Conservation (phyloP, 2,329 filamentous ascomycete genomes). For the Aquanectria penicillioides region DNA sequence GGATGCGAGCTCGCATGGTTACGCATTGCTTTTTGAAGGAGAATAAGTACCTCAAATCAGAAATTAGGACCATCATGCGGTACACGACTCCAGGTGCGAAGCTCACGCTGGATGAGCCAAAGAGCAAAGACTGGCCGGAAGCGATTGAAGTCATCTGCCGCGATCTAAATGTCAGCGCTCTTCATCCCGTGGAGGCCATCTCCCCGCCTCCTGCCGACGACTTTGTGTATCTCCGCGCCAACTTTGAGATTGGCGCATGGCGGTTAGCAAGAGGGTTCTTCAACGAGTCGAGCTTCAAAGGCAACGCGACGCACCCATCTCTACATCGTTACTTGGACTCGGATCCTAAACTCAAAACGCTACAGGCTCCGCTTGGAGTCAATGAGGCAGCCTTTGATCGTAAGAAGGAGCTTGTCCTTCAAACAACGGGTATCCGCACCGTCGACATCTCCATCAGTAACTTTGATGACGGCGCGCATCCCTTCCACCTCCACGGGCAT, state of each 20-base stretch:
- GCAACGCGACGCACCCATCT: constrained; percentile 48
- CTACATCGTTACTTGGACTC: constrained; percentile 49
- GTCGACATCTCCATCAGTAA: constrained; percentile 68
- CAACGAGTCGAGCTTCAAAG: constrained; percentile 61
- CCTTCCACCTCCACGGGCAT: constrained; percentile 69
- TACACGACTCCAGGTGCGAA: constrained; percentile 30
- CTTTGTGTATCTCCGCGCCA: constrained; percentile 58
- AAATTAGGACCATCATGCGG: constrained; percentile 45
- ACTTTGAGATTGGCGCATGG: constrained; percentile 66
- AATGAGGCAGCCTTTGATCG: constrained; percentile 44
- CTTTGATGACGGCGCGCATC: constrained; percentile 61
- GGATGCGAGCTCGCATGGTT: constrained; percentile 66
- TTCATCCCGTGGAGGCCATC: constrained; percentile 51
- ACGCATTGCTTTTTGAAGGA: constrained; percentile 50
- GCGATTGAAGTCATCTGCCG: constrained; percentile 59
- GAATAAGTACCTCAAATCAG: constrained; percentile 45
- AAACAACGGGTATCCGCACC: constrained; percentile 61
- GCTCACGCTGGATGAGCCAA: constrained; percentile 30
- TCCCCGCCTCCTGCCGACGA: constrained; percentile 51
- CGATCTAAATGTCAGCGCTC: constrained; percentile 61
- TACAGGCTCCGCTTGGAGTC: constrained; percentile 33
- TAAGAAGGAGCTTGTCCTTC: constrained; percentile 54
- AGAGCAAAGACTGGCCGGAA: constrained; percentile 61
- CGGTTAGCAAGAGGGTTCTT: constrained; percentile 64
- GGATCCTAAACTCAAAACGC: constrained; percentile 23